Base-by-base conservation (phyloP, 2,329 filamentous ascomycete genomes). In the Pseudopyrenochaeta lycopersici region DNA sequence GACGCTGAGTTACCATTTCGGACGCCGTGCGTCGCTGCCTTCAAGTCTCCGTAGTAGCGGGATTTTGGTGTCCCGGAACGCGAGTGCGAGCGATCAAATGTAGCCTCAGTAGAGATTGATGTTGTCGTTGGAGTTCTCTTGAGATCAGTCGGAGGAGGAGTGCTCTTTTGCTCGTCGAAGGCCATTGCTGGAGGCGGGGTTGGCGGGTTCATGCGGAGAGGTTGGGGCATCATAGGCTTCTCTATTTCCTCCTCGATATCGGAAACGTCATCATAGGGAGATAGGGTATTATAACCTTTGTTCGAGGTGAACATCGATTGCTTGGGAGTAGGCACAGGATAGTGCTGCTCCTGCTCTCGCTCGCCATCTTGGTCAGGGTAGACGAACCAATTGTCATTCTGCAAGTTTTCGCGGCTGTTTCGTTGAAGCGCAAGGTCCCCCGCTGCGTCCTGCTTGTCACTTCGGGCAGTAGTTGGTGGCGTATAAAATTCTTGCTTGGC, bases 301-400 rank as follows among this genome's bases (percentile, higher is more conserved):
- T 61, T 68, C n/a, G 64, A 59, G n/a, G 57, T 49, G 51, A 71
- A 68, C 50, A 65, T 57, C 5, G 65, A 61, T 20, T 63, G 62
- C 31, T 64, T 68, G 6, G 60, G 56, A 32, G 54, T 46, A 7
- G 47, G 55, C 31, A 47, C 47, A 4, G 58, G 36, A 23, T 62
- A 56, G 2, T 59, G 57, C 15, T 56, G 49, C 11, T 63, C 46
- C 15, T 58, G 41, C 20, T 46, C 60, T 11, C 40, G 38, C 10
- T 65, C 61, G 1, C 62, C 58, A 1, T 65, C 52, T 10, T 58
- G 40, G 7, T 71, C 63, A n/a, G 62, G 60, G 38, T 73, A 60
- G 58, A 80, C 75, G 47, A 79, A 80, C 80, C 80, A 82, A 48
- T 82, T 82, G 60, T 81, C 78, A 35, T 73, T 75, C 27, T 78